Evolutionary conservation across 495 filamentous ascomycete genomes (phyloP).

Genomic region (Copromyces sp.): DNA sequence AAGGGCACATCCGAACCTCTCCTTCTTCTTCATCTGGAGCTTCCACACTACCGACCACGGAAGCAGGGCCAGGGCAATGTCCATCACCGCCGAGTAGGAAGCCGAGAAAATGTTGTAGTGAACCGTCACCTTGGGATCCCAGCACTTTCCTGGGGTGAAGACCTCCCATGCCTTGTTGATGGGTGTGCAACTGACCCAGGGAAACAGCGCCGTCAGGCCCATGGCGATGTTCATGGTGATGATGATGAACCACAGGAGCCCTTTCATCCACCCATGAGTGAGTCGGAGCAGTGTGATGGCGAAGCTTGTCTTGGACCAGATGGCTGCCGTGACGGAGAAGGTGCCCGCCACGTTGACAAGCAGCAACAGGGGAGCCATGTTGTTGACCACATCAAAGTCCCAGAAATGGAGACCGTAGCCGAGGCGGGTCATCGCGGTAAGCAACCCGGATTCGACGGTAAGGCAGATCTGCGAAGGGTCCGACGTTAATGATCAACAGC

Average conservation of each 20-base stretch:
- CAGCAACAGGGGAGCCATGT: conserved; percentile 5
- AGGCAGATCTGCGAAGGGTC: conserved; percentile 3
- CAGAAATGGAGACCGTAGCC: conserved; percentile 21
- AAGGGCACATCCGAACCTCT: conserved; percentile 27
- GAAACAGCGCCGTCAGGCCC: conserved; percentile 29
- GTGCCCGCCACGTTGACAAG: conserved; percentile 11
- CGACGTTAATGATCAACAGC: not conserved
- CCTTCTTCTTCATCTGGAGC: conserved; percentile 25
- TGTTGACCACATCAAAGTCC: conserved; percentile 8
- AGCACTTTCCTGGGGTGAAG: conserved; percentile 21
- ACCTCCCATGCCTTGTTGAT: conserved; percentile 24
- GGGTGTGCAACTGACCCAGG: conserved; percentile 29
- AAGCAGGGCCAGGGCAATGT: conserved; percentile 23
- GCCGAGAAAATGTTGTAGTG: conserved; percentile 18
- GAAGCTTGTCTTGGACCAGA: conserved; percentile 28
- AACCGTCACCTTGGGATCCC: conserved; percentile 11
- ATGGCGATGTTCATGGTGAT: conserved; percentile 27
- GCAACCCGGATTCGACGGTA: conserved; percentile 4
- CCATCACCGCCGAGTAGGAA: conserved; percentile 21
- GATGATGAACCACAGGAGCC: conserved; percentile 21
- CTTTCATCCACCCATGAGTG: conserved; percentile 13
- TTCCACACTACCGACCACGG: conserved; percentile 26
- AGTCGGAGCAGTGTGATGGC: conserved; percentile 23
- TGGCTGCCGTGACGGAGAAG: conserved; percentile 13
- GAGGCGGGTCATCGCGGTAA: conserved; percentile 14